phyloP scores from a whole-genome alignment of 306 rosid genomes.

The Geum urbanum region DNA sequence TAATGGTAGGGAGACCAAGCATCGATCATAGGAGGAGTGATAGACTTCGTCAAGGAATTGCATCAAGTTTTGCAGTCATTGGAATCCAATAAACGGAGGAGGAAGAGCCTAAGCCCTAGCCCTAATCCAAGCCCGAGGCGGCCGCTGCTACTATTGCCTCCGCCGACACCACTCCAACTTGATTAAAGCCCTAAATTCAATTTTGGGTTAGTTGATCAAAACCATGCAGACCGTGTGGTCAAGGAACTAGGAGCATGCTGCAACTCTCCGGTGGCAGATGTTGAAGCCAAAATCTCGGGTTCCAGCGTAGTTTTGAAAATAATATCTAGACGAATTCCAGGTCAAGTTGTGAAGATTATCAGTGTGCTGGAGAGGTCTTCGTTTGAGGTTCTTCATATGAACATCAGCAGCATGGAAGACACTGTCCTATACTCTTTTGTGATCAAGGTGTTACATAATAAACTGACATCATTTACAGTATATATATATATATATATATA shows the following conservation, averaged over 20 bases:
- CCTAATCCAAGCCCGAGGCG: constrained; percentile 50
- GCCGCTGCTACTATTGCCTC: constrained; percentile 19
- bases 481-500: no score
- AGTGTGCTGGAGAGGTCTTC: constrained; percentile 65
- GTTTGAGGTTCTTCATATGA: constrained; percentile 84
- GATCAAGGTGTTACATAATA: constrained; percentile 53
- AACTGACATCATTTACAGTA: neutral
- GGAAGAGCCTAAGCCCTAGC: constrained; percentile 92
- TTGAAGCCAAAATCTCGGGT: constrained; percentile 86
- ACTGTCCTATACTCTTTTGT: constrained; percentile 78
- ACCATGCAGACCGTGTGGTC: constrained; percentile 23
- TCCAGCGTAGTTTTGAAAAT: constrained; percentile 68
- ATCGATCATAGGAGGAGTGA: constrained; percentile 89
- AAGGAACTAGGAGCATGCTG: constrained; percentile 74
- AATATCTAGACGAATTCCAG: constrained; percentile 50
- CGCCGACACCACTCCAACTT: neutral
- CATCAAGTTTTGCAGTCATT: constrained; percentile 76
- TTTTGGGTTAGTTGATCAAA: constrained; percentile 15
- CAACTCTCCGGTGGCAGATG: constrained; percentile 84
- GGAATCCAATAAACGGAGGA: constrained; percentile 85
- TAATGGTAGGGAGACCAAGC: constrained; percentile 81
- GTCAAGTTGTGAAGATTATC: constrained; percentile 67
- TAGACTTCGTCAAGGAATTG: constrained; percentile 90
- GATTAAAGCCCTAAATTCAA: constrained; percentile 12
- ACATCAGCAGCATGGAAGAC: constrained; percentile 87